Evolutionary conservation across 495 filamentous ascomycete genomes (phyloP).

Genomic region (Neurospora sp.): DNA sequence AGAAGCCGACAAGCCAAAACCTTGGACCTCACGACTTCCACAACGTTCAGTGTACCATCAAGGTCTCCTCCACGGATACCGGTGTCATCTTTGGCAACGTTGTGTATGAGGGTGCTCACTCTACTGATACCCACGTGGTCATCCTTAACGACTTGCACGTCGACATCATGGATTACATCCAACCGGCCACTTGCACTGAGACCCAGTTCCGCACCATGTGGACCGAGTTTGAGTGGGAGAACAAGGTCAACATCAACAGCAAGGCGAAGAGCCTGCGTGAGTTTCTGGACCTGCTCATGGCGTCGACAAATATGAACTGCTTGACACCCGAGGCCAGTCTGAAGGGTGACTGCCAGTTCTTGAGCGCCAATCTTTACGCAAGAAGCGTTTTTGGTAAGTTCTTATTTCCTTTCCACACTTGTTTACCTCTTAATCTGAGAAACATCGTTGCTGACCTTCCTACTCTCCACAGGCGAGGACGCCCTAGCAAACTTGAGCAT

Average conservation of each 20-base stretch:
- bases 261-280: conserved; percentile 89
- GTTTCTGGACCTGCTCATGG: conserved; percentile 92
- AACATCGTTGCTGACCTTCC: conserved; percentile 12
- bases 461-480: conserved; percentile 69
- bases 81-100: conserved; percentile 99
- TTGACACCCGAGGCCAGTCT: conserved; percentile 92
- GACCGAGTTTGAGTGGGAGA: conserved; percentile 99
- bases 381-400: conserved; percentile 95
- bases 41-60: conserved; percentile 98
- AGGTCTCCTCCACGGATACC: conserved; percentile 96
- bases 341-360: conserved; percentile 95
- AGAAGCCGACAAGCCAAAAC: conserved; percentile 91
- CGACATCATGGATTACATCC: conserved; percentile 99
- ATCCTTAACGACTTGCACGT: conserved; percentile 98
- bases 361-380: conserved; percentile 95
- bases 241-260: conserved; percentile 99
- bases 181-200: conserved; percentile 92
- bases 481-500: conserved; percentile 96
- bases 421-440: neutral
- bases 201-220: conserved; percentile 99
- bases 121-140: conserved; percentile 92
- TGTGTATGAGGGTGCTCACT: conserved; percentile 92
- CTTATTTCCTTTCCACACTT: neutral
- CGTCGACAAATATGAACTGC: conserved; percentile 97
- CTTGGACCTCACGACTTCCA: conserved; percentile 91